Percentiles rank a stretch among this genome's conserved stretches.
Conservation (phyloP, 1,284 basidiomycete genomes). For the Ustilago loliicola region DNA sequence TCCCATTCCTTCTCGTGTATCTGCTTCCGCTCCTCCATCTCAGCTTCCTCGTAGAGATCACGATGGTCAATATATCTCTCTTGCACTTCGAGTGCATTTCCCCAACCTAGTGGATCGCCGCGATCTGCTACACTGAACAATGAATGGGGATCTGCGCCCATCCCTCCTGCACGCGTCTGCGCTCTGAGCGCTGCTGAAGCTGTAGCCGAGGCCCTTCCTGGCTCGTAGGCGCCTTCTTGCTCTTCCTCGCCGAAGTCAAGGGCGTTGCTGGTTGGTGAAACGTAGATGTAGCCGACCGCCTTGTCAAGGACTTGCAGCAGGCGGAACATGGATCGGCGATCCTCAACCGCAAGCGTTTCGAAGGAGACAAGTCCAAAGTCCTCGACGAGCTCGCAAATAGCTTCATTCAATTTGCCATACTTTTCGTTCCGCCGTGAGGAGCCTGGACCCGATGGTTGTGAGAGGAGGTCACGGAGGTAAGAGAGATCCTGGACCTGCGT, state of each 20-base stretch:
- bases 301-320: slow-evolving; percentile 65
- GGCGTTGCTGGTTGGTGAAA: slow-evolving; percentile 12
- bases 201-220: slow-evolving; percentile 38
- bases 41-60: slow-evolving; percentile 41
- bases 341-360: slow-evolving; percentile 84
- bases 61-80: slow-evolving; percentile 62
- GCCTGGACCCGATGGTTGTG: slow-evolving; percentile 53
- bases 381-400: slow-evolving; percentile 90
- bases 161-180: slow-evolving; percentile 13
- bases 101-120: slow-evolving; percentile 60
- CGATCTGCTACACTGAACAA: slow-evolving; percentile 61
- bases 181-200: slow-evolving; percentile 32
- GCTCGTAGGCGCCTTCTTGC: slow-evolving; percentile 38
- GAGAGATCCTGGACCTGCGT: slow-evolving; percentile 97
- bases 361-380: slow-evolving; percentile 96
- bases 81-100: slow-evolving; percentile 60
- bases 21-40: slow-evolving; percentile 42
- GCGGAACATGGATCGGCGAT: slow-evolving; percentile 65
- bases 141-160: slow-evolving; percentile 52
- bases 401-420: slow-evolving; percentile 78
- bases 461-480: slow-evolving; percentile 83
- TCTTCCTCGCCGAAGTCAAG: slow-evolving; percentile 36
- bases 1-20: slow-evolving; percentile 49
- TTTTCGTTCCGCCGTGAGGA: slow-evolving; percentile 51
- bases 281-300: slow-evolving; percentile 66